Percentiles rank a stretch among this genome's conserved stretches.
phyloP scores from a whole-genome alignment of 495 filamentous ascomycete genomes.

The Xylaria nigripes region DNA sequence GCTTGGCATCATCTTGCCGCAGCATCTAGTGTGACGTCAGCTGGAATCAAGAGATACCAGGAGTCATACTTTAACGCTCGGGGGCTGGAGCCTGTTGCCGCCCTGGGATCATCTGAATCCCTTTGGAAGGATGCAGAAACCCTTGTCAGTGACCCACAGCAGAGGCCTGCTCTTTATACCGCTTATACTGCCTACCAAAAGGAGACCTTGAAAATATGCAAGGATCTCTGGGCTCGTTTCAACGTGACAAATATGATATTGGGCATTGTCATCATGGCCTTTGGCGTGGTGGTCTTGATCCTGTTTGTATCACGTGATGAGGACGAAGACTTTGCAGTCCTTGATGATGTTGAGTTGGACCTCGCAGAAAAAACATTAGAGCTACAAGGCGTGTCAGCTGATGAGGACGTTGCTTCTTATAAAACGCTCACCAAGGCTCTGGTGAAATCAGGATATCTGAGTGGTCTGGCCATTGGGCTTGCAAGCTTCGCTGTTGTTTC shows the following conservation, averaged over 20 bases:
- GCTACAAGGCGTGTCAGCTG: constrained; percentile 25
- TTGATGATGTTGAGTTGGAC: constrained; percentile 38
- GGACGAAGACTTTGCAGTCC: constrained; percentile 36
- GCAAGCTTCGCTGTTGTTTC: constrained; percentile 15
- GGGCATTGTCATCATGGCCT: constrained; percentile 63
- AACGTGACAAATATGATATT: constrained; percentile 75
- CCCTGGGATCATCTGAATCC: constrained; percentile 44
- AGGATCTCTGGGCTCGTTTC: constrained; percentile 82
- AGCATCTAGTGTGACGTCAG: constrained; percentile 68
- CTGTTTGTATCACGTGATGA: constrained; percentile 55
- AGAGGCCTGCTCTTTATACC: constrained; percentile 39
- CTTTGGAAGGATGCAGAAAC: constrained; percentile 49
- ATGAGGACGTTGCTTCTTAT: constrained; percentile 20
- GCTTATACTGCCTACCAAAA: constrained; percentile 66
- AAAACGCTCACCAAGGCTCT: constrained; percentile 31
- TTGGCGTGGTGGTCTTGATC: constrained; percentile 56
- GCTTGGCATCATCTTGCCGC: constrained; percentile 66
- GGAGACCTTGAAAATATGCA: constrained; percentile 72
- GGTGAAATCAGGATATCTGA: constrained; percentile 26
- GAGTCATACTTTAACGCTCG: constrained; percentile 47
- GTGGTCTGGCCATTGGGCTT: constrained; percentile 20
- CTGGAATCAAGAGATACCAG: constrained; percentile 87
- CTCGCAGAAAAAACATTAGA: constrained; percentile 37
- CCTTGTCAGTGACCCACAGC: constrained; percentile 27
- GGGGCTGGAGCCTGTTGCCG: constrained; percentile 52